Evolutionary conservation across 176 grass and related monocot species (phyloP), one percentile per base, ranked within the genome.

Genomic region (Hsuehochloa calcarea): DNA sequence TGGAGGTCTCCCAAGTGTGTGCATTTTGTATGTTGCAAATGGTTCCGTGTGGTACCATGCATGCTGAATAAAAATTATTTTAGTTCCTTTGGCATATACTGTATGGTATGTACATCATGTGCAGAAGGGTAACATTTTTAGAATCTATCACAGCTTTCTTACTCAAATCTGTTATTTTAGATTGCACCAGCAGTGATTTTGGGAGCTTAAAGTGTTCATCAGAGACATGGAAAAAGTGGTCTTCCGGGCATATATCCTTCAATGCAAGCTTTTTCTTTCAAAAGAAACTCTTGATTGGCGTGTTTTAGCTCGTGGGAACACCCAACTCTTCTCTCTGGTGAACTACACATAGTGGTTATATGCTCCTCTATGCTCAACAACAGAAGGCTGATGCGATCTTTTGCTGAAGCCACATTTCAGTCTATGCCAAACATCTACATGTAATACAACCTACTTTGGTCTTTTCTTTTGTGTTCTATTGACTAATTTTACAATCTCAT

Each of bases 221-320:
- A 4, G 81, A 97, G 90, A 88, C 87, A 97, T 97, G 95, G 95
- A 89, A 91, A 86, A 88, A 86, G 83, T 83, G 73, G 27, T 80
- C 85, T 85, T 38, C 78, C 4, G 70, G 69, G 83, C 89, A 92
- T 79, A 83, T 82, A 55, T 68, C 82, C 80, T 85, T 77, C 70
- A 79, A 58, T 75, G 73, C 80, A 75, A 82, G 77, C 62, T 76
- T 71, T 88, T 89, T 34, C 82, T 92, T 73, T 91, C 80, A 40
- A 85, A 91, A 84, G 89, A 83, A 94, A 82, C 83, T 85, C 78
- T 89, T 87, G 90, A 88, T 89, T 80, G 83, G 86, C 34, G 72
- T 70, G 70, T 82, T 70, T 60, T 89, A 82, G 80, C 87, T 91
- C 23, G 75, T 92, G 80, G 85, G 62, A 85, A 87, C 88, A 90